Percentiles rank a stretch among this genome's conserved stretches.
Evolutionary conservation across 345 rosid genomes (phyloP).

Genomic region (Dimocarpus longan): DNA sequence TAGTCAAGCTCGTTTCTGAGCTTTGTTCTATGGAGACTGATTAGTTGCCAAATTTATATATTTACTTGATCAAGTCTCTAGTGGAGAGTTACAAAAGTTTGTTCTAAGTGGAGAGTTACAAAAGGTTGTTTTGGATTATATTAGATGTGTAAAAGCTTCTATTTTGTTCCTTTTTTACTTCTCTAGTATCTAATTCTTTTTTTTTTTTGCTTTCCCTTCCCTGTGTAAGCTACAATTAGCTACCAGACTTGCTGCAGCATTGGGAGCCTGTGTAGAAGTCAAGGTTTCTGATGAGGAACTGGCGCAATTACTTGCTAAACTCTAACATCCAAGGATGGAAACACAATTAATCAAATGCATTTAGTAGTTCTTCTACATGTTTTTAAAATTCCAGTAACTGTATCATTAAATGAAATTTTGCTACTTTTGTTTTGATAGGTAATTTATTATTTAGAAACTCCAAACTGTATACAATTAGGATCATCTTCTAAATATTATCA

Average conservation of each 20-base stretch:
- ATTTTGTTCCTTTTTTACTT: background rate
- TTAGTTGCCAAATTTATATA: too few relatives aligned
- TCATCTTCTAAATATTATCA: background rate
- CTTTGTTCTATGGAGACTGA: too few relatives aligned
- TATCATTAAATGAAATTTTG: background rate
- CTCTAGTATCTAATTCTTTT: background rate
- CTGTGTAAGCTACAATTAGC: constrained; percentile 94
- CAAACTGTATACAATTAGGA: background rate
- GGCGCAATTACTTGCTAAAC: constrained; percentile 60
- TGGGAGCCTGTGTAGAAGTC: constrained; percentile 56
- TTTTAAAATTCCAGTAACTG: background rate
- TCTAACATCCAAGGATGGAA: constrained; percentile 16
- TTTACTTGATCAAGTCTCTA: too few relatives aligned
- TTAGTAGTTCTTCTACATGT: background rate
- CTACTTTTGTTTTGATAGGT: background rate
- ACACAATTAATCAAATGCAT: background rate
- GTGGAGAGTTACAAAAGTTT: too few relatives aligned
- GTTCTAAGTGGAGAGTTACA: too few relatives aligned
- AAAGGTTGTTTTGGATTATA: background rate
- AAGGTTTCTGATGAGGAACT: constrained; percentile 74
- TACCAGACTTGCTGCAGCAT: constrained; percentile 68
- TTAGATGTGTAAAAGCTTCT: background rate
- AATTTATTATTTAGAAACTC: background rate
- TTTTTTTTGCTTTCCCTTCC: constrained; percentile 18
- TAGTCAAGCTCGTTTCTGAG: too few relatives aligned